These are phyloP conservation scores for Rhizopus delemar DNA, from an alignment of 371 early-diverging fungal genomes.

Conservation along the genomic window DNA sequence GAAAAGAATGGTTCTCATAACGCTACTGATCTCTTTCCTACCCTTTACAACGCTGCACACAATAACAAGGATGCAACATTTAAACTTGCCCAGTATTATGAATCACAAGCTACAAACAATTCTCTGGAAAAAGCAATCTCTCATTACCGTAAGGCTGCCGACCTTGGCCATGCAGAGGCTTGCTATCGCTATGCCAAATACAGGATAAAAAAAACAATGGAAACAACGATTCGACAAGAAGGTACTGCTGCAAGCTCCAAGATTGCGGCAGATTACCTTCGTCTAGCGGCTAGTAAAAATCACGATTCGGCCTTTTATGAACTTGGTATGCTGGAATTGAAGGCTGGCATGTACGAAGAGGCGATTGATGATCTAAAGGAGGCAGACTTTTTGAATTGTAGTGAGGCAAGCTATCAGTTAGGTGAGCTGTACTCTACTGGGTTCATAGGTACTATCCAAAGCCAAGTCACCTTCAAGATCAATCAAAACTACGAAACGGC, in stretches of 20 bases:
- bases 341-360: constrained; percentile 22
- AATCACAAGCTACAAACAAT: not conserved
- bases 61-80: constrained; percentile 18
- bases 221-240: constrained; percentile 2
- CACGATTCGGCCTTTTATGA: constrained; percentile 24
- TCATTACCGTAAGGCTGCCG: constrained; percentile 16
- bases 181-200: constrained; percentile 27
- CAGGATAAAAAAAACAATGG: constrained; percentile 5
- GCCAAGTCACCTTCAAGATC: constrained; percentile 7
- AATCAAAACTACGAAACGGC: constrained; percentile 1
- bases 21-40: constrained; percentile 12
- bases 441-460: constrained; percentile 11
- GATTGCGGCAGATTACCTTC: constrained; percentile 9
- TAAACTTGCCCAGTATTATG: constrained; percentile 20
- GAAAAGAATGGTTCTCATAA: not conserved
- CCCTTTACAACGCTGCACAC: constrained; percentile 19
- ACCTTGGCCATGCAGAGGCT: constrained; percentile 18
- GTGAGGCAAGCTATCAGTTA: constrained; percentile 20
- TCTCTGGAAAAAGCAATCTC: constrained; percentile 13
- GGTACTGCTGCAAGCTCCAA: constrained; percentile 1
- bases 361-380: constrained; percentile 24
- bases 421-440: constrained; percentile 21
- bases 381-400: constrained; percentile 18
- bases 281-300: constrained; percentile 22
- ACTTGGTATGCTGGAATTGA: constrained; percentile 15